Evolutionary conservation across 768 basidiomycete species (phyloP), one percentile per base, ranked within the genome.

Genomic region (Mycena crocata): DNA sequence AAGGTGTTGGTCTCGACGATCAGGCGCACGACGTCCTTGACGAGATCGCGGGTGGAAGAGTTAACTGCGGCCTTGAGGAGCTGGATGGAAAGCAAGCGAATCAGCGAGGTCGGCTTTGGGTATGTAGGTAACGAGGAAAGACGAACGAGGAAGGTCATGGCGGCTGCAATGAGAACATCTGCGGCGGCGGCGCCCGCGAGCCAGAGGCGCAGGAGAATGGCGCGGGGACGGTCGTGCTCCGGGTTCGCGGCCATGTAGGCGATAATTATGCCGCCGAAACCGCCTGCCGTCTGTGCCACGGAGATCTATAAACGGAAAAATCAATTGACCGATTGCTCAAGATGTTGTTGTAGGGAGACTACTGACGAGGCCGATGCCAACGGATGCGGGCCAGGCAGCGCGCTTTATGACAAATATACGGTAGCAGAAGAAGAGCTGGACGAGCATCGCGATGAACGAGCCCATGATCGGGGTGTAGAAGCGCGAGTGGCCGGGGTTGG

Each of bases 131-230:
- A 15, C 5, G 17, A 9, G 30, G 28, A 3, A n/a, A 34, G 24
- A 50, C 63, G 45, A 8, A 66, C 64, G 3, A 66, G 58, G 19
- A 21, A 23, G 40, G 52, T 60, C 65, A 66, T 66, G n/a, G n/a
- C 39, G 13, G 34, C 9, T 2, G 65, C 65, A 21, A 66, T 66
- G 26, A 66, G 45, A 7, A 60, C 31, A 15, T 61, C 50, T 28
- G 65, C 65, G 35, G 57, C 30, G 1, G 58, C 19, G 8, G n/a
- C 58, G 10, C 34, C 35, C 14, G 49, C 35, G 32, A 66, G 51
- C 65, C 65, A 66, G 2, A 59, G 30, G 24, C 46, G 14, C 2
- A 23, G 21, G 21, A 51, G 12, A 13, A 35, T 24, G 3, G 34
- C 35, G 34, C 10, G 50, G 6, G 21, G 3, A 8, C 19, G 4